Percentiles rank a stretch among this genome's conserved stretches.
Conservation (phyloP, 2,329 filamentous ascomycete genomes). For the Ceratocystis albifundus region DNA sequence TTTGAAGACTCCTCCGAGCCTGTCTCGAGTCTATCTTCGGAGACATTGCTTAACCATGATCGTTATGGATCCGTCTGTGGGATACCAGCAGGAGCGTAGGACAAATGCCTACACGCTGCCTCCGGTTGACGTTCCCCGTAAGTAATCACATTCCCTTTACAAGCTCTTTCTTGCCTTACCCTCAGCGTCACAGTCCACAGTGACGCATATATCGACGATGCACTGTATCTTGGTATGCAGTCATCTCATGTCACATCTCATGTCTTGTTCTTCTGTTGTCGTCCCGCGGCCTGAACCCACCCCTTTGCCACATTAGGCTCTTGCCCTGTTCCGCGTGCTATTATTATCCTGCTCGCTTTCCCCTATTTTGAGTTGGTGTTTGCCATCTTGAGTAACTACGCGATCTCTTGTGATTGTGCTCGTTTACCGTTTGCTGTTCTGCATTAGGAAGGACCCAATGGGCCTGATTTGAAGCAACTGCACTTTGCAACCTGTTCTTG, state of each 20-base stretch:
- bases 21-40: background rate
- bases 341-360: background rate
- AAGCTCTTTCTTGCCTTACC: background rate
- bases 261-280: constrained; percentile 4
- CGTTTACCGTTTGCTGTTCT: background rate
- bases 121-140: constrained; percentile 28
- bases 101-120: constrained; percentile 25
- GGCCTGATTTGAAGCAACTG: background rate
- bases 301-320: background rate
- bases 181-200: background rate
- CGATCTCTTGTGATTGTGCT: background rate
- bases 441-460: constrained; percentile 4
- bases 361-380: background rate
- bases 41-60: constrained; percentile 14
- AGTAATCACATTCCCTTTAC: constrained; percentile 27
- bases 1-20: background rate
- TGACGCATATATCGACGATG: background rate
- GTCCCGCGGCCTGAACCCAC: too few species aligned
- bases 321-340: background rate
- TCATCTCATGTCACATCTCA: background rate
- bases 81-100: constrained; percentile 24
- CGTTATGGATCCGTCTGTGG: constrained; percentile 7
- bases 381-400: background rate
- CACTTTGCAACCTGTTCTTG: background rate
- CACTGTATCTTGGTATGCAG: background rate